Evolutionary conservation across 2,329 filamentous ascomycete genomes (phyloP).

Genomic region (Penicillium capsulatum): DNA sequence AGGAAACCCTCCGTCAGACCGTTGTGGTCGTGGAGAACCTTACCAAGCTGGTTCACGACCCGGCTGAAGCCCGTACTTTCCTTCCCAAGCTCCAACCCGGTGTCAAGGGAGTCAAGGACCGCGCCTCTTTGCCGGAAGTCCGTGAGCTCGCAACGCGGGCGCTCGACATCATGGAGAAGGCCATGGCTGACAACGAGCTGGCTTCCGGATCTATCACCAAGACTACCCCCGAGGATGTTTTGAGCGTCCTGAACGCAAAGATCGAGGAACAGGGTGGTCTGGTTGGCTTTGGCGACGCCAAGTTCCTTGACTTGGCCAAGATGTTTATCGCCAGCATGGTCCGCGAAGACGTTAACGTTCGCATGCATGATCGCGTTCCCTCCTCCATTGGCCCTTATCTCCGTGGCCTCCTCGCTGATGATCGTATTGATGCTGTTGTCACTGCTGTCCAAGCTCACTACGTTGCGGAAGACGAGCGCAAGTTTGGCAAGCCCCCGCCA

Average conservation of each 20-base stretch:
- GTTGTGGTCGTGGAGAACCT: conserved; percentile 97
- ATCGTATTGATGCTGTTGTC: conserved; percentile 62
- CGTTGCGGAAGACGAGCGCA: conserved; percentile 78
- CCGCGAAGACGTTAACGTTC: conserved; percentile 79
- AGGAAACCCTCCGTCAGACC: conserved; percentile 92
- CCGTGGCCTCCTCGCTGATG: conserved; percentile 60
- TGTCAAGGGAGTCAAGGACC: conserved; percentile 80
- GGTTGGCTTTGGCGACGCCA: conserved; percentile 56
- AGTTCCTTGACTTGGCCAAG: conserved; percentile 63
- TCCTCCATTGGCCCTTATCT: conserved; percentile 71
- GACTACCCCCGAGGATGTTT: conserved; percentile 65
- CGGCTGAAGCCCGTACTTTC: conserved; percentile 90
- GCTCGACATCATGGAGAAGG: conserved; percentile 82
- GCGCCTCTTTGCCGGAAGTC: conserved; percentile 90
- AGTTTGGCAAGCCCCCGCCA: conserved; percentile 76
- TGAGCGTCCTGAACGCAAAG: conserved; percentile 68
- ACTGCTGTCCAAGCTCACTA: conserved; percentile 73
- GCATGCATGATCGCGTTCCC: conserved; percentile 69
- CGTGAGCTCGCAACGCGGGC: conserved; percentile 82
- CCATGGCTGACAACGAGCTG: conserved; percentile 69
- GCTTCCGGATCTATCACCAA: conserved; percentile 57
- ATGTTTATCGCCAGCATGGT: conserved; percentile 79
- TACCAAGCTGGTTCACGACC: conserved; percentile 95
- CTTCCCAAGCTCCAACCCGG: conserved; percentile 90
- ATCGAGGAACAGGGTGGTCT: conserved; percentile 67